These are phyloP conservation scores for Phytophthora sp. DNA, from an alignment of 352 stramenopile species.

Conservation along the genomic window DNA sequence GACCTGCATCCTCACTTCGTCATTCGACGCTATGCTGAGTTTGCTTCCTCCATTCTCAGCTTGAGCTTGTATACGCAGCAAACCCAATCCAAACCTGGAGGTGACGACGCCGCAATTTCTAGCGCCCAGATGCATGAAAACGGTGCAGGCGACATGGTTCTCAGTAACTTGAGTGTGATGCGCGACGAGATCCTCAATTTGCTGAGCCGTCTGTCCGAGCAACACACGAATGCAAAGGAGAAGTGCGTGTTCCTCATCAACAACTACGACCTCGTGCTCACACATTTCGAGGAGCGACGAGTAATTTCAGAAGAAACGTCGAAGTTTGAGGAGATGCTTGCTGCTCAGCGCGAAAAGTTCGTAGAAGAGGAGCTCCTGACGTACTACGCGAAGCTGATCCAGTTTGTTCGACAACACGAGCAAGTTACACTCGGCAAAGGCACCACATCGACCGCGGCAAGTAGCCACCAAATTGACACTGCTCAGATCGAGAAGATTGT, in stretches of 20 bases:
- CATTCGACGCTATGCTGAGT: constrained; percentile 96
- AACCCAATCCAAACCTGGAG: constrained; percentile 19
- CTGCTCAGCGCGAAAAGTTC: constrained; percentile 95
- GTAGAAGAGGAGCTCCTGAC: constrained; percentile 95
- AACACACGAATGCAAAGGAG: constrained; percentile 94
- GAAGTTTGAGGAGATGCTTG: constrained; percentile 94
- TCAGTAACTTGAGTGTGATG: constrained; percentile 90
- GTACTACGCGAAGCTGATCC: constrained; percentile 96
- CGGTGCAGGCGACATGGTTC: constrained; percentile 92
- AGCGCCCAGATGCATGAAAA: constrained; percentile 85
- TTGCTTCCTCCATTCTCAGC: constrained; percentile 95
- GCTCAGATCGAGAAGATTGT: constrained; percentile 94
- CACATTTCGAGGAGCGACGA: constrained; percentile 94
- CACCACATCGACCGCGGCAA: constrained; percentile 13
- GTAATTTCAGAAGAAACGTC: constrained; percentile 95
- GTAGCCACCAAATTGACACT: constrained; percentile 76
- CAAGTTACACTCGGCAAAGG: constrained; percentile 60
- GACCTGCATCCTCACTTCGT: constrained; percentile 98
- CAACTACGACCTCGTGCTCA: constrained; percentile 97
- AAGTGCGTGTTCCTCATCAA: constrained; percentile 98
- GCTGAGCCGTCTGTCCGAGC: constrained; percentile 88
- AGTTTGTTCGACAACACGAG: constrained; percentile 97
- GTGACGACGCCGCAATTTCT: constrained; percentile 50
- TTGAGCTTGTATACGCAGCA: constrained; percentile 84
- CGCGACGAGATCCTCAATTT: constrained; percentile 84